phyloP scores from a whole-genome alignment of 331 rosid genomes.

The Telfairia occidentalis region DNA sequence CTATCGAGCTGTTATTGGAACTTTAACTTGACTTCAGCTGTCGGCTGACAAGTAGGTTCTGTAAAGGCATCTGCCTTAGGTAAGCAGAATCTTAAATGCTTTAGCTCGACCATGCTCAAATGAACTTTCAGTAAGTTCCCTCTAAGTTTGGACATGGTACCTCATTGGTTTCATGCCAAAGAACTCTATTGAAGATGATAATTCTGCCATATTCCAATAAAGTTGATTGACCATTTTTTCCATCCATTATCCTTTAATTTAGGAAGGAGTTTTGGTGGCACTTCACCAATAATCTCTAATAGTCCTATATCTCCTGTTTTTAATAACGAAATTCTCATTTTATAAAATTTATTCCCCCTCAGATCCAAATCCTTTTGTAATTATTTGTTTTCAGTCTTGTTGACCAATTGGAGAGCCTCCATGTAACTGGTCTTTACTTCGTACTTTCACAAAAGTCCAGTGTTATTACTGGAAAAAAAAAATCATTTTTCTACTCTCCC shows the following conservation, averaged over 20 bases:
- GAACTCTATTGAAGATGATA: neutral
- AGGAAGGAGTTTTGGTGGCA: neutral
- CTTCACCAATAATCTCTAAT: neutral
- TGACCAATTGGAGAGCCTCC: neutral
- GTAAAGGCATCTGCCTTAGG: neutral
- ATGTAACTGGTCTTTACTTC: neutral
- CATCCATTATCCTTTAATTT: neutral
- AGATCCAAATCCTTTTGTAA: neutral
- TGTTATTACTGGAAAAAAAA: neutral
- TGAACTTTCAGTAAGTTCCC: neutral
- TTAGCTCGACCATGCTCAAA: neutral
- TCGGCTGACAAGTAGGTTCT: neutral
- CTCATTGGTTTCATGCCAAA: neutral
- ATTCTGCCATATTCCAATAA: neutral
- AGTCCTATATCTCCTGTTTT: neutral
- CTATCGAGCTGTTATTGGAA: neutral
- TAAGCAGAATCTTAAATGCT: neutral
- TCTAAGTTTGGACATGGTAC: neutral
- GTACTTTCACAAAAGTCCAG: neutral
- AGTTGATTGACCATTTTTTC: neutral
- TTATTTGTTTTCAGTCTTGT: too few species aligned
- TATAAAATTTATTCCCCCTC: neutral
- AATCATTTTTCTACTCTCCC: neutral
- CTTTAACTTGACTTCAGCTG: neutral
- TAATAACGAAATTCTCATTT: neutral